Conservation (phyloP, 2,329 filamentous ascomycete genomes). For the Penicillium polonicum region DNA sequence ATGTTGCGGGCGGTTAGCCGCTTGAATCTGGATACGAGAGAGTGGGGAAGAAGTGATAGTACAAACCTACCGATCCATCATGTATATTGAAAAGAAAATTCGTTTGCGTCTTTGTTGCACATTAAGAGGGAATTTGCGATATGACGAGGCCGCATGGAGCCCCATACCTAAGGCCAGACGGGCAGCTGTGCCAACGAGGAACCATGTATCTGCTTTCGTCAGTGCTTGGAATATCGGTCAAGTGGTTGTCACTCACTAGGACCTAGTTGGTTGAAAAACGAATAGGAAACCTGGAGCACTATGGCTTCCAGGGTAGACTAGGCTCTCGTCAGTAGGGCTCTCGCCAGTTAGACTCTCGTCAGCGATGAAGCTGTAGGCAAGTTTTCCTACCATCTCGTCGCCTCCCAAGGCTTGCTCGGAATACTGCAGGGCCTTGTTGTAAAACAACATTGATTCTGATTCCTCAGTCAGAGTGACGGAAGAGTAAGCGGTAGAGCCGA, state of each 20-base stretch:
- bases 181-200: constrained; percentile 47
- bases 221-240: neutral
- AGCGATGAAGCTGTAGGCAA: neutral
- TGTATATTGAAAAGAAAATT: constrained; percentile 50
- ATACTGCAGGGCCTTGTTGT: constrained; percentile 47
- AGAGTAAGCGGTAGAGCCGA: constrained; percentile 48
- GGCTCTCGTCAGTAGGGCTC: neutral
- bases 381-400: constrained; percentile 40
- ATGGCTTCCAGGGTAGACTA: constrained; percentile 47
- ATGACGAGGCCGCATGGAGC: constrained; percentile 40
- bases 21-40: neutral
- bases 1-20: neutral
- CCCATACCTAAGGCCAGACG: constrained; percentile 48
- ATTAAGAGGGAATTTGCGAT: constrained; percentile 34
- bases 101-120: constrained; percentile 42
- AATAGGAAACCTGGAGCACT: constrained; percentile 50
- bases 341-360: neutral
- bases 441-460: constrained; percentile 44
- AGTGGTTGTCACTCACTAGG: constrained; percentile 37
- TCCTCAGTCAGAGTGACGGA: constrained; percentile 47
- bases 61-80: constrained; percentile 46
- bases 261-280: constrained; percentile 50
- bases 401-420: constrained; percentile 41
- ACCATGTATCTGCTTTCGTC: constrained; percentile 44
- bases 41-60: neutral